Evolutionary conservation across 495 filamentous ascomycete genomes (phyloP).

Genomic region (Penicillium herquei): DNA sequence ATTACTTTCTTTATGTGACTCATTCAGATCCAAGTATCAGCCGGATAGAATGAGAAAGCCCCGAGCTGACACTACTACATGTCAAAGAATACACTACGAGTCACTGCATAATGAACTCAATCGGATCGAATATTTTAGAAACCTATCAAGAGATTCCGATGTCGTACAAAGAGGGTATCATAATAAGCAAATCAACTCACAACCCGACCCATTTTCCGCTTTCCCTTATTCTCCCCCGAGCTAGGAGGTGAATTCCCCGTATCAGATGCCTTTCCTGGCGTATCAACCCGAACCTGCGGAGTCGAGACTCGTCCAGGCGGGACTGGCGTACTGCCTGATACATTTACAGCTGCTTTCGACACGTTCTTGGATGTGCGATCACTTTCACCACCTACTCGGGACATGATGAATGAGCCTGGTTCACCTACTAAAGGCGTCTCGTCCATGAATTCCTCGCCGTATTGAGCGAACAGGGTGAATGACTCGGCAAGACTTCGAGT

Average conservation of each 20-base stretch:
- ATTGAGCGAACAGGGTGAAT: slow-evolving; percentile 60
- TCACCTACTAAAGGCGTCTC: slow-evolving; percentile 84
- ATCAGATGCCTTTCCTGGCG: slow-evolving; percentile 35
- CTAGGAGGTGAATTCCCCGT: slow-evolving; percentile 28
- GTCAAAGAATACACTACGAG: too few species aligned
- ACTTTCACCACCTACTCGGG: slow-evolving; percentile 39
- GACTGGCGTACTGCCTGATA: slow-evolving; percentile 10
- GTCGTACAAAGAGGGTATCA: slow-evolving; percentile 27
- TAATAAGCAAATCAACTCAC: slow-evolving; percentile 26
- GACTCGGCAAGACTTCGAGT: slow-evolving; percentile 64
- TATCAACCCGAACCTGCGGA: slow-evolving; percentile 41
- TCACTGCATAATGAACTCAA: too few species aligned
- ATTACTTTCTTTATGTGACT: too few species aligned
- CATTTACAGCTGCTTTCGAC: slow-evolving; percentile 12
- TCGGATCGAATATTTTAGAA: background rate
- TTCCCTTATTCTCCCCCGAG: slow-evolving; percentile 32
- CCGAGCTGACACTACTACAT: too few species aligned
- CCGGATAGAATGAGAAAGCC: too few species aligned
- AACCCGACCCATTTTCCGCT: slow-evolving; percentile 36
- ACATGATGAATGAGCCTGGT: slow-evolving; percentile 81
- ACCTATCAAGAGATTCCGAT: background rate
- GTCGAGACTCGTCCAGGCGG: slow-evolving; percentile 27
- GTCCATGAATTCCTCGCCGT: slow-evolving; percentile 83
- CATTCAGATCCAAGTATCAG: too few species aligned
- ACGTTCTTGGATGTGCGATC: slow-evolving; percentile 15